Base-by-base conservation (phyloP, 2,329 filamentous ascomycete species). In the Fusarium phyllophilum region DNA sequence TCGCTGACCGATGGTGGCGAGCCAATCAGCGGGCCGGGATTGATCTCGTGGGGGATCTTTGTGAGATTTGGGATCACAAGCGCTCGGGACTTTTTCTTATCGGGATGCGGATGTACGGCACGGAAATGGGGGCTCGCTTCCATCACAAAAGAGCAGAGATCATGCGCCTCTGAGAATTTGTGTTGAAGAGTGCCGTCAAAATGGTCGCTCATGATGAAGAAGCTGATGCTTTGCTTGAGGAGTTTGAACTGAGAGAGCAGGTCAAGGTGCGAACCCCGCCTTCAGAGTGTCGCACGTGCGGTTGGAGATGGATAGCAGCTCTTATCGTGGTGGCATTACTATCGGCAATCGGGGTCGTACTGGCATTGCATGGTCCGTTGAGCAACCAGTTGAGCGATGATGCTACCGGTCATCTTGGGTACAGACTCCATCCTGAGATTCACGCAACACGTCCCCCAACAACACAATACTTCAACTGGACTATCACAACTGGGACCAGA, bases 121-220 rank as follows among this genome's bases (percentile, higher is more conserved):
- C 65, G 18, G 3, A 54, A 46, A 51, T 17, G 15, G 22, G 17
- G 17, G 13, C 15, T 42, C 17, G 11, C 13, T 22, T 26, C 7
- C 8, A 3, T n/a, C 33, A 49, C 41, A 56, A 66, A 56, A 39
- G 38, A 39, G 38, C 38, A 39, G 11, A 39, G 4, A 24, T 39
- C 20, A 20, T 39, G 41, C 34, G n/a, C n/a, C 22, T n/a, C 8
- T n/a, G 8, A 6, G 41, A n/a, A 20, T 9, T 20, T 9, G 3
- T 14, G 20, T 33, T 46, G 5, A n/a, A 26, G 18, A n/a, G n/a
- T 18, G 17, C 39, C 20, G 18, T 24, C 61, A 58, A 14, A 5
- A 68, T 68, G 65, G 62, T 61, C 20, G 44, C 65, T 42, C 63
- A 67, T 22, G 65, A 52, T 54, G 65, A 68, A 38, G 62, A 68